Conservation (phyloP, 2,329 filamentous ascomycete genomes). For the Colletotrichum nymphaeae region DNA sequence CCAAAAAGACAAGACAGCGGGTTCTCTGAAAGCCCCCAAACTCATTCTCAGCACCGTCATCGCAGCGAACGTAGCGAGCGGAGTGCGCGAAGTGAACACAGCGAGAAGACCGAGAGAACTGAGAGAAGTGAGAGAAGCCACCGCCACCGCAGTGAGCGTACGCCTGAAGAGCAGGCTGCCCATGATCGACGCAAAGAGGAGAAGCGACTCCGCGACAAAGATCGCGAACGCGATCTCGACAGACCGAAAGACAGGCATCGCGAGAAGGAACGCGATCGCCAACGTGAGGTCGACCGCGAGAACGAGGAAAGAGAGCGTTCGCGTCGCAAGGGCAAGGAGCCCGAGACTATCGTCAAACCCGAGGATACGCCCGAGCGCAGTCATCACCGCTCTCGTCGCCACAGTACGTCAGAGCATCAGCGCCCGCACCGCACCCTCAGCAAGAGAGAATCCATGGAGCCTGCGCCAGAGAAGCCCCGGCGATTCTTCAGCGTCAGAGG, state of each 20-base stretch:
- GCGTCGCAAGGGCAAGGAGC: slow-evolving; percentile 50
- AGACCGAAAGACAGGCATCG: slow-evolving; percentile 22
- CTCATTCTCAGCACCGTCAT: slow-evolving; percentile 11
- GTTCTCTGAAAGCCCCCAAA: slow-evolving; percentile 52
- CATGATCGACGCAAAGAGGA: slow-evolving; percentile 59
- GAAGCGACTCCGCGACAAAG: not conserved
- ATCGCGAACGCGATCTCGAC: slow-evolving; percentile 10
- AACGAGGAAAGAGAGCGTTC: slow-evolving; percentile 22
- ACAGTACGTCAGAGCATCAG: slow-evolving; percentile 52
- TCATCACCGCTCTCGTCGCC: slow-evolving; percentile 54
- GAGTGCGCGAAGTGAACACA: slow-evolving; percentile 20
- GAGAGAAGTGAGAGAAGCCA: slow-evolving; percentile 1
- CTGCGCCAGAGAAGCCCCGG: slow-evolving; percentile 42
- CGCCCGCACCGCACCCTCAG: slow-evolving; percentile 38
- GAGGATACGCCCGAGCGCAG: slow-evolving; percentile 37
- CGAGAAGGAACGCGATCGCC: slow-evolving; percentile 41
- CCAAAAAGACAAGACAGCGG: slow-evolving; percentile 60
- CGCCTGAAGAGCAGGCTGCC: slow-evolving; percentile 60
- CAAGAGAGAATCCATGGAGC: slow-evolving; percentile 43
- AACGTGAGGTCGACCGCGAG: slow-evolving; percentile 6
- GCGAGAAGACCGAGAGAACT: slow-evolving; percentile 25
- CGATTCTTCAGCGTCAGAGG: slow-evolving; percentile 56
- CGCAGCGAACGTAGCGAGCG: slow-evolving; percentile 45
- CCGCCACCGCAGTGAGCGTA: slow-evolving; percentile 45
- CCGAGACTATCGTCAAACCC: slow-evolving; percentile 35